These are phyloP conservation scores for Apiospora malaysiana DNA, from an alignment of 2,329 filamentous ascomycete genomes.

Conservation along the genomic window DNA sequence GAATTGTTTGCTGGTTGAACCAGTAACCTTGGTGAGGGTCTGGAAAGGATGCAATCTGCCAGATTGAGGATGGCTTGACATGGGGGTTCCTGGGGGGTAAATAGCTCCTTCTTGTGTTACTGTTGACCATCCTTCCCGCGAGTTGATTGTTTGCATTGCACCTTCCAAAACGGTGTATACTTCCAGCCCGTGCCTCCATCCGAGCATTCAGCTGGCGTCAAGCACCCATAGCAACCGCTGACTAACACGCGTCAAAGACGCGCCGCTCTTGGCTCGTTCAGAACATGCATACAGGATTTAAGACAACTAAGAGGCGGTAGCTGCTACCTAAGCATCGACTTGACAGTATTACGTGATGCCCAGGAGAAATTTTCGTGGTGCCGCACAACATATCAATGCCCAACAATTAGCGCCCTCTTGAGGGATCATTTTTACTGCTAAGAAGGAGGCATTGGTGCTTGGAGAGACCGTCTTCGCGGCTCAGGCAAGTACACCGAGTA, in stretches of 20 bases:
- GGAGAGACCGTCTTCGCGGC: neutral
- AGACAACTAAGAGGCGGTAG: no score
- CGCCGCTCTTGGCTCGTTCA: neutral
- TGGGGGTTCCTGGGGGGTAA: neutral
- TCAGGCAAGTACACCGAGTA: neutral
- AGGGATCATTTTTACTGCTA: neutral
- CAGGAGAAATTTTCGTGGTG: neutral
- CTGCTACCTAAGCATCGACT: neutral
- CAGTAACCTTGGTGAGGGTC: neutral
- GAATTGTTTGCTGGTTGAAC: neutral
- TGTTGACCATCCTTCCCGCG: neutral
- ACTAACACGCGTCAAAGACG: slow-evolving; percentile 24
- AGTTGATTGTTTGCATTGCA: neutral
- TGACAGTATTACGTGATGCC: neutral
- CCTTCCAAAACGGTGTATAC: neutral
- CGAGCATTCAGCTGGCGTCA: neutral
- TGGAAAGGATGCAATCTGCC: neutral
- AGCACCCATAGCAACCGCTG: slow-evolving; percentile 23
- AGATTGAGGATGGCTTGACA: neutral
- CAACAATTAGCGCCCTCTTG: neutral
- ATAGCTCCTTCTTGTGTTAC: neutral
- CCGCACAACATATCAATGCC: neutral
- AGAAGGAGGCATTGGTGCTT: neutral
- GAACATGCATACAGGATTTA: neutral
- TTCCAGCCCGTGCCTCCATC: slow-evolving; percentile 11